These are phyloP conservation scores for Aspergillus aculeatus DNA, from an alignment of 2,329 filamentous ascomycete species.

Conservation along the genomic window DNA sequence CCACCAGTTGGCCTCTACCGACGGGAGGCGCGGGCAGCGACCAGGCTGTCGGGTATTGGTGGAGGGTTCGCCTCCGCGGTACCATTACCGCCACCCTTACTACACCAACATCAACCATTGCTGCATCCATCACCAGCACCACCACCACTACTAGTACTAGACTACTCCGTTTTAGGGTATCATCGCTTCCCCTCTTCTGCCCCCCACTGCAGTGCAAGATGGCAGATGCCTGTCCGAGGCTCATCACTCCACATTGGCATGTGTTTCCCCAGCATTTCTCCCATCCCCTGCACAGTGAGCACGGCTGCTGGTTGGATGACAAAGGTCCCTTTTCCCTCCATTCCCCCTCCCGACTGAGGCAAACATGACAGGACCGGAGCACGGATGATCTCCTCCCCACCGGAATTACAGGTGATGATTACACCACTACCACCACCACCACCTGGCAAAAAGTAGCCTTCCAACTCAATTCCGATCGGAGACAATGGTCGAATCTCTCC, in stretches of 20 bases:
- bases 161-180: no score
- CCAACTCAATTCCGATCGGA: no score
- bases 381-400: background rate
- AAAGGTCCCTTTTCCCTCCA: background rate
- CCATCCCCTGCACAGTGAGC: background rate
- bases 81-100: no score
- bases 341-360: background rate
- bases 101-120: no score
- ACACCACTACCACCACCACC: no score
- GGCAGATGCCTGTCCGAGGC: background rate
- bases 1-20: conserved; percentile 5
- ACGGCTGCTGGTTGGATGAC: background rate
- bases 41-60: conserved; percentile 20
- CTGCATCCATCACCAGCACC: no score
- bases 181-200: no score
- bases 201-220: background rate
- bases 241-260: background rate
- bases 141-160: no score
- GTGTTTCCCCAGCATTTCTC: background rate
- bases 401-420: background rate
- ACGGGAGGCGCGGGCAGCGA: conserved; percentile 11
- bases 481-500: no score
- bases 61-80: conserved; percentile 3
- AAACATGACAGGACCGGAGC: background rate
- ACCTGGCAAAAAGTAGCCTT: no score